Percentiles rank a stretch among this genome's conserved stretches.
Conservation (phyloP, 164 flowering plant genomes). For the Vitis rupestris region DNA sequence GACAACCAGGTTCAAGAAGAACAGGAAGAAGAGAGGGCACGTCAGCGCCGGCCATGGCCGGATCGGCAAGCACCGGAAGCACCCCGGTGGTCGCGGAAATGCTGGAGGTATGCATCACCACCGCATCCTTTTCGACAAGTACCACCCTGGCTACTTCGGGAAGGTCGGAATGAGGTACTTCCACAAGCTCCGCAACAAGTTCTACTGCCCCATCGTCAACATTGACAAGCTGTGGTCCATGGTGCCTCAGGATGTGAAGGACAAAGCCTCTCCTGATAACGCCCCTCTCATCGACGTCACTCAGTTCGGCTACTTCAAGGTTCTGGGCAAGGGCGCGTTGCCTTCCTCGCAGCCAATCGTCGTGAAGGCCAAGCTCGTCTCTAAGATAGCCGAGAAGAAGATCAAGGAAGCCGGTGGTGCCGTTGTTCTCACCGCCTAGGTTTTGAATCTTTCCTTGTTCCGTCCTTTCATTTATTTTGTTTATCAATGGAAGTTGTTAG, state of each 20-base stretch:
- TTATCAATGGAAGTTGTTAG: no score
- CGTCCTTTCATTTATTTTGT: no score
- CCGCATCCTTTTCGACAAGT: no score
- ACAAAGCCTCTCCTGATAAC: background rate
- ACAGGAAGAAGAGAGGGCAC: slow-evolving; percentile 7
- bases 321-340: no score
- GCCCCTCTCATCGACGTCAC: slow-evolving; percentile 1
- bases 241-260: background rate
- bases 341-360: no score
- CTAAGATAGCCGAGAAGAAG: no score
- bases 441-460: background rate
- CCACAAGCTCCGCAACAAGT: background rate
- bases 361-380: no score
- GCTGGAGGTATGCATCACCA: no score
- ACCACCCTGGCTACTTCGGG: no score
- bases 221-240: slow-evolving; percentile 4
- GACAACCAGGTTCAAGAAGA: slow-evolving; percentile 5
- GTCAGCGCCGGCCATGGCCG: slow-evolving; percentile 1
- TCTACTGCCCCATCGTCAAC: slow-evolving; percentile 5
- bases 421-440: slow-evolving; percentile 4
- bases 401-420: background rate
- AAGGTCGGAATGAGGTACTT: no score
- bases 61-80: no score
- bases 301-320: background rate
- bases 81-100: no score